These are phyloP conservation scores for Lycium barbarum DNA, from an alignment of 257 asterid genomes.

Conservation along the genomic window DNA sequence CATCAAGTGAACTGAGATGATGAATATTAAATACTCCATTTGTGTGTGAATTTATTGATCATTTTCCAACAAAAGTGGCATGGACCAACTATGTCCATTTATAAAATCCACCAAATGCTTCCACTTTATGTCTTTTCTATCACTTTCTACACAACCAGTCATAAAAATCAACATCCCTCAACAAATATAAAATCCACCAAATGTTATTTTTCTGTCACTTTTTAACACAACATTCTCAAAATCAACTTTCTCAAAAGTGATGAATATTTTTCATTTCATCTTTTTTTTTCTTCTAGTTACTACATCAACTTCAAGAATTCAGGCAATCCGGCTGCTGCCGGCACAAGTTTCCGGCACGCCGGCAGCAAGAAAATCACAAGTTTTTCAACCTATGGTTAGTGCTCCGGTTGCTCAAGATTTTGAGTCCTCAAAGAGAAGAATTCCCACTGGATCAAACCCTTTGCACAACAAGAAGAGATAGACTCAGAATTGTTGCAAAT, in stretches of 20 bases:
- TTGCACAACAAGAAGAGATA: slow-evolving; percentile 31
- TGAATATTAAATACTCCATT: background rate
- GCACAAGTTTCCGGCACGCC: background rate
- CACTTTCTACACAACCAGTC: slow-evolving; percentile 18
- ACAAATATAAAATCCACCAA: background rate
- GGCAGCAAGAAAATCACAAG: slow-evolving; percentile 18
- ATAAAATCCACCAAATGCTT: slow-evolving; percentile 16
- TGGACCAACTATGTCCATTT: slow-evolving; percentile 19
- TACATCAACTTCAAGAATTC: slow-evolving; percentile 8
- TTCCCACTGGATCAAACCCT: slow-evolving; percentile 33
- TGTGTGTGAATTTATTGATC: slow-evolving; percentile 25
- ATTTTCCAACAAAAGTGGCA: slow-evolving; percentile 29
- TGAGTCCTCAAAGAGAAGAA: slow-evolving; percentile 28
- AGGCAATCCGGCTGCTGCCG: slow-evolving; percentile 17
- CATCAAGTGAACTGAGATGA: background rate
- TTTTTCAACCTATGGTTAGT: slow-evolving; percentile 13
- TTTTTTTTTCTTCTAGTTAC: slow-evolving; percentile 8
- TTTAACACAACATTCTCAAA: slow-evolving; percentile 8
- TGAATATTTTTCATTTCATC: slow-evolving; percentile 10
- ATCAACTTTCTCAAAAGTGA: background rate
- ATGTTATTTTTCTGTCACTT: background rate
- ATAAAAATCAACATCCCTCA: slow-evolving; percentile 16
- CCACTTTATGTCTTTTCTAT: slow-evolving; percentile 16
- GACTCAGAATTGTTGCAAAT: background rate
- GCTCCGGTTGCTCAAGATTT: slow-evolving; percentile 26